Base-by-base conservation (phyloP, 2,329 filamentous ascomycete species). In the Nigrograna mackinnonii region DNA sequence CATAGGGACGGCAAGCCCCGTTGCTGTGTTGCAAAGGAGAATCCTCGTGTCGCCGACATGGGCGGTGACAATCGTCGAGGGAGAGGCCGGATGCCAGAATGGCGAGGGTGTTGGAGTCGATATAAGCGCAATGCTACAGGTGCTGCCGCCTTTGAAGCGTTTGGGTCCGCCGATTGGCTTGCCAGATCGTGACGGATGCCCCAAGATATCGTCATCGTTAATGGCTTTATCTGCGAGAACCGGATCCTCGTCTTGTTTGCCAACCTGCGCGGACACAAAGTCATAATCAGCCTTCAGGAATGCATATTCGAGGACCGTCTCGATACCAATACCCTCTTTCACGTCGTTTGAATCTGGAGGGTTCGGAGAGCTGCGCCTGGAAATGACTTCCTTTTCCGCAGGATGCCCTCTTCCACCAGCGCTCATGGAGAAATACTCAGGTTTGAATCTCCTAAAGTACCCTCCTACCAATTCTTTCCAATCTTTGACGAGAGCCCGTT, bases 1-100 rank as follows among this genome's bases (percentile, higher is more conserved):
- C 26, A 96, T 68, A 0, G 92, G 87, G 2, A 88, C 80, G 1
- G 91, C 85, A 33, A 84, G 77, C 5, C 94, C 94, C 1, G 89
- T 92, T 12, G 80, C 79, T 0, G 92, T 96, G 41, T 91, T 86
- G 72, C 91, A 97, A 22, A 99, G 82, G 3, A 99, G 76, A 47
- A 96, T 86, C 39, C 94, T 84, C 1, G 91, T 96, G 67, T 99
- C 94, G 46, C 94, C 94, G 2, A 96, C 91, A 64, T 99, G 94
- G 0, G 90, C 91, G 5, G 91, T 86, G 13, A 96, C 72, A 24
- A 99, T 73, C 1, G 91, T 95, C 0, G 87, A 90, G 3, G 89
- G 86, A 0, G 90, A 87, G 4, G 85, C 82, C 0, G 94, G 94
- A 59, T 97, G 89, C 94, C 94, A 99, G 70, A 95, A 99, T 0